phyloP scores from a whole-genome alignment of 2,329 filamentous ascomycete species.

The Fusarium nelsonii region DNA sequence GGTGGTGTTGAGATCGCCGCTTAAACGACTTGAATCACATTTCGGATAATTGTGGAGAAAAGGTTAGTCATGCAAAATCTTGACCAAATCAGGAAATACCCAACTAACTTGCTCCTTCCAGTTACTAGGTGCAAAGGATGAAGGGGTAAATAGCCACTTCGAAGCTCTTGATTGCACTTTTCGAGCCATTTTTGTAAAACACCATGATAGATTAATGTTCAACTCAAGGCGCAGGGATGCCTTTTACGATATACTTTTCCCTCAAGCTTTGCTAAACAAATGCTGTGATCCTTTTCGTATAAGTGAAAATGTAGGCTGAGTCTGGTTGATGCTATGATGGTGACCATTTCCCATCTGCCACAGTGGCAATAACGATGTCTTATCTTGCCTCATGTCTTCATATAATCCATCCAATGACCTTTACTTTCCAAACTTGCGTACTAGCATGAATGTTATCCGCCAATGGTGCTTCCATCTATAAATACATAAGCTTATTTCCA shows the following conservation, averaged over 20 bases:
- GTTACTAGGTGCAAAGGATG: conserved; percentile 1
- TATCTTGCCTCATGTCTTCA: too few species aligned
- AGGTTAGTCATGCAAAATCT: not conserved
- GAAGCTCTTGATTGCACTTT: conserved; percentile 1
- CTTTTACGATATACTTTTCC: not conserved
- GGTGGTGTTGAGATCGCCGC: conserved; percentile 78
- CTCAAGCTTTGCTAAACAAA: not conserved
- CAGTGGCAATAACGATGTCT: too few species aligned
- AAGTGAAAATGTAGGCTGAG: too few species aligned
- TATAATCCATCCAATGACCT: too few species aligned
- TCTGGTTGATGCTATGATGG: too few species aligned
- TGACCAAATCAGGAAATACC: not conserved
- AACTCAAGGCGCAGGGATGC: conserved; percentile 5
- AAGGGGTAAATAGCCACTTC: not conserved
- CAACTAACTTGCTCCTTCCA: not conserved
- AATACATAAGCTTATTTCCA: too few species aligned
- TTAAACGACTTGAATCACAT: conserved; percentile 25
- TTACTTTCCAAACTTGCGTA: too few species aligned
- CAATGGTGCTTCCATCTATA: too few species aligned
- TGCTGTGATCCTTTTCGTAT: too few species aligned
- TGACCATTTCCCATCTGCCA: too few species aligned
- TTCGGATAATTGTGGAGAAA: conserved; percentile 11
- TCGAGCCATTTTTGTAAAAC: conserved; percentile 15
- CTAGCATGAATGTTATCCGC: too few species aligned
- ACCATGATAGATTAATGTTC: conserved; percentile 14